A percentile compares a stretch with the other conserved stretches of the same genome.
These are phyloP conservation scores for Fistulifera solaris DNA, from an alignment of 108 stramenopile genomes.

Conservation along the genomic window DNA sequence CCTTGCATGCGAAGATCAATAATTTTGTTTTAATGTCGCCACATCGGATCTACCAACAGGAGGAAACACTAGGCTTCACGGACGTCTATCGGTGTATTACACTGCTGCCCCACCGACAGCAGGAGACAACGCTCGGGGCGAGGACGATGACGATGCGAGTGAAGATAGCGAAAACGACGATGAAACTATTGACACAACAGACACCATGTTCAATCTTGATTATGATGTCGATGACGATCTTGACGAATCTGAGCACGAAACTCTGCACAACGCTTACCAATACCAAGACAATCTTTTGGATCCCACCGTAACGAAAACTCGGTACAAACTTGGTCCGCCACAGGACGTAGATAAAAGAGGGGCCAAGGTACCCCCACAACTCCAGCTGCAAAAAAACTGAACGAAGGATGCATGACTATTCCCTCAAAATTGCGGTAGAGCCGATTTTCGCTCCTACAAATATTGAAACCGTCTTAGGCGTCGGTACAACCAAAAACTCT, in stretches of 20 bases:
- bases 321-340: conserved; percentile 27
- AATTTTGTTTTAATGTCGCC: not conserved
- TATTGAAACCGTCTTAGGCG: not conserved
- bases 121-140: conserved; percentile 13
- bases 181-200: conserved; percentile 20
- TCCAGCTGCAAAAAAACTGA: conserved; percentile 27
- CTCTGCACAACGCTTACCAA: not conserved
- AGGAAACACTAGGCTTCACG: conserved; percentile 5
- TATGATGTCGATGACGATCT: conserved; percentile 30
- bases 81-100: conserved; percentile 8
- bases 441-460: conserved; percentile 17
- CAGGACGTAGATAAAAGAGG: conserved; percentile 36
- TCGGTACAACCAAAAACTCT: not conserved
- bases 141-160: conserved; percentile 23
- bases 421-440: conserved; percentile 35
- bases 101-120: not conserved
- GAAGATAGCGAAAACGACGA: conserved; percentile 29
- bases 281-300: not conserved
- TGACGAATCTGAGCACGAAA: conserved; percentile 5
- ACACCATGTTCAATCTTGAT: conserved; percentile 26
- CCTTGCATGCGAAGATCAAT: not conserved
- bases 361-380: conserved; percentile 24
- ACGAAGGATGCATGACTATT: conserved; percentile 28
- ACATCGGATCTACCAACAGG: not conserved
- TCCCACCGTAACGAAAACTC: not conserved